A percentile compares a stretch with the other conserved stretches of the same genome.
Evolutionary conservation across 2,329 filamentous ascomycete genomes (phyloP).

Genomic region (Aspergillus quadricinctus): DNA sequence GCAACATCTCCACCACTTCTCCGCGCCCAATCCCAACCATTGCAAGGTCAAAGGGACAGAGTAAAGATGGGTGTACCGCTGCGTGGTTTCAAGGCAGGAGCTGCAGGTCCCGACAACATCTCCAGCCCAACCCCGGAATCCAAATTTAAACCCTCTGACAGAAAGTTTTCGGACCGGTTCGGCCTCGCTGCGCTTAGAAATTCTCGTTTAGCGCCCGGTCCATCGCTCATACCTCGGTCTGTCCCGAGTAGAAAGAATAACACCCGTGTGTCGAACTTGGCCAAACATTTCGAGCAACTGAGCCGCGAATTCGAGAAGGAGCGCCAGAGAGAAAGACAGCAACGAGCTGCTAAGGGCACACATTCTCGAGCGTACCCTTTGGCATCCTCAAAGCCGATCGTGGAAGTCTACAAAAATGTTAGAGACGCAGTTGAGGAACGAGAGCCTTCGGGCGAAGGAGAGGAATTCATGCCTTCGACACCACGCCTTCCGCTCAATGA

Average conservation of each 20-base stretch:
- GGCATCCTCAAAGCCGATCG: conserved; percentile 89
- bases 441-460: conserved; percentile 59
- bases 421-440: conserved; percentile 86
- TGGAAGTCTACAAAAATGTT: conserved; percentile 92
- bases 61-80: conserved; percentile 16
- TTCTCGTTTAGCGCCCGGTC: conserved; percentile 43
- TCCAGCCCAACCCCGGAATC: conserved; percentile 23
- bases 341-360: conserved; percentile 69
- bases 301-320: conserved; percentile 97
- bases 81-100: conserved; percentile 19
- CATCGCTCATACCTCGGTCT: conserved; percentile 83
- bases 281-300: conserved; percentile 93
- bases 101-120: conserved; percentile 18
- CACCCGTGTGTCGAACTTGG: conserved; percentile 82
- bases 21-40: conserved; percentile 50
- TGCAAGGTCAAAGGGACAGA: conserved; percentile 31
- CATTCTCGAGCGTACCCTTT: conserved; percentile 80
- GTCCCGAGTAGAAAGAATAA: conserved; percentile 66
- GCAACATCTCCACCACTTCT: conserved; percentile 45
- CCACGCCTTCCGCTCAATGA: conserved; percentile 25
- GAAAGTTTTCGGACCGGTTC: conserved; percentile 71
- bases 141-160: conserved; percentile 53
- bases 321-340: conserved; percentile 76
- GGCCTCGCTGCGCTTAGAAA: conserved; percentile 63
- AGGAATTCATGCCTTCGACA: conserved; percentile 38